phyloP scores from a whole-genome alignment of 2,329 filamentous ascomycete genomes.

The Trichophyton schoenleinii region DNA sequence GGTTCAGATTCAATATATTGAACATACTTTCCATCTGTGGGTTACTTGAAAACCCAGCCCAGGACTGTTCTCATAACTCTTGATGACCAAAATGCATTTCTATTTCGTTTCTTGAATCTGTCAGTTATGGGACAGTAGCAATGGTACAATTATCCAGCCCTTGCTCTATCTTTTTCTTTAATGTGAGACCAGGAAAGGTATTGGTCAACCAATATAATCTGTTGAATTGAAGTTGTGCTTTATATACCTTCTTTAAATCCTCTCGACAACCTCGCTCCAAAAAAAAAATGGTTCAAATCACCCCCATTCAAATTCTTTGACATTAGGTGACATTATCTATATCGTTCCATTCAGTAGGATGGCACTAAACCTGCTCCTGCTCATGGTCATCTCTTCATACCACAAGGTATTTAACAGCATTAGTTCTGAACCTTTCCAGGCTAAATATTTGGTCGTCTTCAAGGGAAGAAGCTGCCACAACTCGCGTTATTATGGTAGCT shows the following conservation, averaged over 20 bases:
- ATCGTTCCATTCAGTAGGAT: conserved; percentile 6
- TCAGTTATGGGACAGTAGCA: conserved; percentile 12
- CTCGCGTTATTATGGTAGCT: not conserved
- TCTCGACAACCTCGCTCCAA: not conserved
- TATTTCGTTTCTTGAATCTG: not conserved
- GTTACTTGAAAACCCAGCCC: too few species aligned
- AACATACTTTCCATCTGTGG: not conserved
- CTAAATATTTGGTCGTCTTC: not conserved
- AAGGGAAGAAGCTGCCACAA: not conserved
- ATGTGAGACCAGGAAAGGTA: conserved; percentile 1
- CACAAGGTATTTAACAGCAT: not conserved
- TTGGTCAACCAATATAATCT: not conserved
- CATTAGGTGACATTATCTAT: conserved; percentile 10
- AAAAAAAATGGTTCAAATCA: not conserved
- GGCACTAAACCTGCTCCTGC: not conserved
- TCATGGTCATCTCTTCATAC: not conserved
- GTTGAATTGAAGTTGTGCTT: not conserved
- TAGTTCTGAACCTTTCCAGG: not conserved
- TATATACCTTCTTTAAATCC: not conserved
- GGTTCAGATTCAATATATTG: too few species aligned
- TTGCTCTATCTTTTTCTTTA: conserved; percentile 6
- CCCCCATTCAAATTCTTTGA: conserved; percentile 7
- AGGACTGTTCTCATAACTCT: not conserved
- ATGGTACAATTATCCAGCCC: conserved; percentile 12
- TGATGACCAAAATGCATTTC: not conserved